Conservation (phyloP, 352 stramenopile genomes). For the Pythium chondricola region DNA sequence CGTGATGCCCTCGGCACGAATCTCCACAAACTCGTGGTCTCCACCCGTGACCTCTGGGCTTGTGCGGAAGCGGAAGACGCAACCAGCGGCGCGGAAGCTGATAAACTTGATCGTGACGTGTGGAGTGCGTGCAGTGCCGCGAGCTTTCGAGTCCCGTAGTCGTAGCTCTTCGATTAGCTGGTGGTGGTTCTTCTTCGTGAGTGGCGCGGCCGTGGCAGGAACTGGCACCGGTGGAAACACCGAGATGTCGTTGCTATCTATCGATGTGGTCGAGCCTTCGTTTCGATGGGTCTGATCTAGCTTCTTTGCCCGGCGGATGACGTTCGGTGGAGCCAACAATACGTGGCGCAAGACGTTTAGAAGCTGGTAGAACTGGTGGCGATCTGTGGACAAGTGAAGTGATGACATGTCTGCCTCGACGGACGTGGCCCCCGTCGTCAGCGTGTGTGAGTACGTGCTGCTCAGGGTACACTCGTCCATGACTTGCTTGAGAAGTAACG, state of each 20-base stretch:
- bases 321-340: constrained; percentile 53
- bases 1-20: constrained; percentile 50
- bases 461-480: constrained; percentile 74
- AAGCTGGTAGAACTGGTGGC: constrained; percentile 80
- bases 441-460: constrained; percentile 44
- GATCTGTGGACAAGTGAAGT: constrained; percentile 63
- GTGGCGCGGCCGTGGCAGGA: constrained; percentile 8
- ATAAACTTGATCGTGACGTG: constrained; percentile 56
- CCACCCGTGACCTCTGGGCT: constrained; percentile 50
- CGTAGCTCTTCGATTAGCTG: constrained; percentile 67
- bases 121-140: constrained; percentile 25
- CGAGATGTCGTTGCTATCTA: constrained; percentile 24
- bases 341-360: constrained; percentile 73
- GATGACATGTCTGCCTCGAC: constrained; percentile 67
- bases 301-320: constrained; percentile 22
- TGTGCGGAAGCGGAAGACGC: constrained; percentile 45
- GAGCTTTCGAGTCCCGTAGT: constrained; percentile 43
- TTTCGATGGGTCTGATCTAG: constrained; percentile 16
- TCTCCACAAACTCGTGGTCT: constrained; percentile 73
- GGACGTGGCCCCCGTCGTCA: constrained; percentile 31
- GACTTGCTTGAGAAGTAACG: constrained; percentile 54
- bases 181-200: constrained; percentile 51
- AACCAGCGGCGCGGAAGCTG: constrained; percentile 54
- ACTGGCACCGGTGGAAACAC: constrained; percentile 25
- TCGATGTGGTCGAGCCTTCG: constrained; percentile 1